phyloP scores from a whole-genome alignment of 495 filamentous ascomycete genomes.

The Amniculicola lignicola region DNA sequence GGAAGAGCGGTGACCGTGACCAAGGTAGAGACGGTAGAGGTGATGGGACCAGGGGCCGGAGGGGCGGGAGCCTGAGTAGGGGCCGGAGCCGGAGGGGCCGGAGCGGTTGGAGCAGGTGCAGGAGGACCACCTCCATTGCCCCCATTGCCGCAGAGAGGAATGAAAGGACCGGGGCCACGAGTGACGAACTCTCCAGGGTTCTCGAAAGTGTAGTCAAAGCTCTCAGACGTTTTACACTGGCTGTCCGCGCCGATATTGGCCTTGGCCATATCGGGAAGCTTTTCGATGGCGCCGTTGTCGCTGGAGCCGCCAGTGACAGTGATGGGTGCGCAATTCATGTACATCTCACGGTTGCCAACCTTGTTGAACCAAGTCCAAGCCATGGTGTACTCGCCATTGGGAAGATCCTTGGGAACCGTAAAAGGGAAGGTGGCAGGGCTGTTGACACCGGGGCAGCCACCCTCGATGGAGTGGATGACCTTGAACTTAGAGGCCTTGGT shows the following conservation, averaged over 20 bases:
- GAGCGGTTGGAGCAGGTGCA: conserved; percentile 5
- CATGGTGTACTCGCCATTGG: conserved; percentile 51
- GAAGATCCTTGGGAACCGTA: conserved; percentile 56
- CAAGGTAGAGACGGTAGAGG: background rate
- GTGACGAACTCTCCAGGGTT: conserved; percentile 27
- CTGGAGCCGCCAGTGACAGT: conserved; percentile 48
- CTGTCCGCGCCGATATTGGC: conserved; percentile 49
- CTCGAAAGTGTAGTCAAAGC: conserved; percentile 22
- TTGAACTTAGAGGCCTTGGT: conserved; percentile 61
- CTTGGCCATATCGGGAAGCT: conserved; percentile 55
- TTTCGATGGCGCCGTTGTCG: conserved; percentile 35
- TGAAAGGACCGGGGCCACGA: conserved; percentile 18
- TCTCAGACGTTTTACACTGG: conserved; percentile 26
- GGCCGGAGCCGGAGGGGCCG: background rate
- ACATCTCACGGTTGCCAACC: conserved; percentile 58
- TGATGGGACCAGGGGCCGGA: background rate
- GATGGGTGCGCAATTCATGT: conserved; percentile 58
- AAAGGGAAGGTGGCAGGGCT: conserved; percentile 47
- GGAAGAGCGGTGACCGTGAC: conserved; percentile 5
- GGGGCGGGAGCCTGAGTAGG: conserved; percentile 6
- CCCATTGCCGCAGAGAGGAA: conserved; percentile 9
- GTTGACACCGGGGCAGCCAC: conserved; percentile 59
- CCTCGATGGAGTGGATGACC: conserved; percentile 77
- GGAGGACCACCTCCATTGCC: conserved; percentile 2
- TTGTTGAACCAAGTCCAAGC: conserved; percentile 61